These are phyloP conservation scores for Picochlorum sp. DNA, from an alignment of 139 green algal genomes.

Conservation along the genomic window DNA sequence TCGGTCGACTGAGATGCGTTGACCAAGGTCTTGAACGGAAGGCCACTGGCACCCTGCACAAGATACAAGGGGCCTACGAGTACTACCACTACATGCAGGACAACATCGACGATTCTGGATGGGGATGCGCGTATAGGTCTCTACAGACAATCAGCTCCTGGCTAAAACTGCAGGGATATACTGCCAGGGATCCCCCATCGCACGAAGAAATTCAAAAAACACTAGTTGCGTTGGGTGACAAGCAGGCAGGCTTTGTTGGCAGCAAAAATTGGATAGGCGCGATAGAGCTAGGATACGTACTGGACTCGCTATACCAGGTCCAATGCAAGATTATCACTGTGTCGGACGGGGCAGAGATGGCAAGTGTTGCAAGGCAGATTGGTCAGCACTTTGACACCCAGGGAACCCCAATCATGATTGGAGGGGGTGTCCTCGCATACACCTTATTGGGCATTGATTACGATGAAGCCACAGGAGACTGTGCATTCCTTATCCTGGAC, in stretches of 20 bases:
- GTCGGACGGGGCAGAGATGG: conserved; percentile 65
- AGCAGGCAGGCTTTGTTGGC: conserved; percentile 68
- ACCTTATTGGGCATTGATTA: conserved; percentile 88
- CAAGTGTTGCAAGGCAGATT: conserved; percentile 63
- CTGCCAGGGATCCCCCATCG: conserved; percentile 11
- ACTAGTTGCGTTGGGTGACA: conserved; percentile 81
- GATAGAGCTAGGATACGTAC: conserved; percentile 84
- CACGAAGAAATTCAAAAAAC: conserved; percentile 63
- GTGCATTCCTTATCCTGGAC: conserved; percentile 91
- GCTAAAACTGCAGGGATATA: conserved; percentile 80
- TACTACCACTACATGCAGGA: conserved; percentile 98
- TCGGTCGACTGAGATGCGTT: conserved; percentile 53
- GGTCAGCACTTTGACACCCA: conserved; percentile 78
- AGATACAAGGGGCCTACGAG: conserved; percentile 78
- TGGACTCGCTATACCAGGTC: conserved; percentile 74
- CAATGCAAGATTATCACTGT: conserved; percentile 62
- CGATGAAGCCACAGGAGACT: conserved; percentile 73
- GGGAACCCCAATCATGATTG: conserved; percentile 83
- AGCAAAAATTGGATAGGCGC: conserved; percentile 88
- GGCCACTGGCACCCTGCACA: conserved; percentile 38
- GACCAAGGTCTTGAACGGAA: conserved; percentile 43
- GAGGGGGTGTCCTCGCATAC: conserved; percentile 92
- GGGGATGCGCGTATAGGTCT: conserved; percentile 94
- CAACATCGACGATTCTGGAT: conserved; percentile 83
- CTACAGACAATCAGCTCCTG: conserved; percentile 91